These are phyloP conservation scores for Yamadazyma takamatsuzukensis DNA, from an alignment of 805 yeast genomes.

Conservation along the genomic window DNA sequence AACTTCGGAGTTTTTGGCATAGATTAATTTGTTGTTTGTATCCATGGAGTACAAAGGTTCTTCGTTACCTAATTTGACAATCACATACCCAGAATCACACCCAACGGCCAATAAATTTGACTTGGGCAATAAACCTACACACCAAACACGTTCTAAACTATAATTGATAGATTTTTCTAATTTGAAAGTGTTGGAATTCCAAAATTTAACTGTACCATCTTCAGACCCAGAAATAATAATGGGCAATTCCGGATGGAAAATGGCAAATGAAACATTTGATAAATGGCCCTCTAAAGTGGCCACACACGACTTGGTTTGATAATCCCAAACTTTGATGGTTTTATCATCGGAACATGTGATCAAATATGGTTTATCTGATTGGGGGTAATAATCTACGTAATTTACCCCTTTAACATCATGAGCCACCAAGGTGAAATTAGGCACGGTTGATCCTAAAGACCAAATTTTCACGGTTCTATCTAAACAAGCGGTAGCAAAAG, in stretches of 20 bases:
- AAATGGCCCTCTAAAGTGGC: constrained; percentile 93
- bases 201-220: constrained; percentile 88
- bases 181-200: constrained; percentile 94
- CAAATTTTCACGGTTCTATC: constrained; percentile 96
- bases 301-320: constrained; percentile 93
- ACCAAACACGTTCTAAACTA: constrained; percentile 96
- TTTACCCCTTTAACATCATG: constrained; percentile 94
- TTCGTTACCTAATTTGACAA: constrained; percentile 86
- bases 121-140: constrained; percentile 68
- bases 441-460: constrained; percentile 83
- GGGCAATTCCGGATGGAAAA: constrained; percentile 97
- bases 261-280: constrained; percentile 92
- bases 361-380: constrained; percentile 93
- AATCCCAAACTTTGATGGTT: constrained; percentile 90
- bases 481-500: constrained; percentile 95
- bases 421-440: constrained; percentile 88
- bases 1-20: constrained; percentile 88
- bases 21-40: constrained; percentile 83
- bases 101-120: constrained; percentile 86
- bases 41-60: constrained; percentile 95
- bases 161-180: constrained; percentile 87
- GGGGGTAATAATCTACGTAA: constrained; percentile 94
- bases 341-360: constrained; percentile 90
- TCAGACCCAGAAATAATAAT: constrained; percentile 94
- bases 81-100: constrained; percentile 91